A percentile compares a stretch with the other conserved stretches of the same genome.
phyloP scores from a whole-genome alignment of 2,329 filamentous ascomycete genomes.

The Apiospora aurea region DNA sequence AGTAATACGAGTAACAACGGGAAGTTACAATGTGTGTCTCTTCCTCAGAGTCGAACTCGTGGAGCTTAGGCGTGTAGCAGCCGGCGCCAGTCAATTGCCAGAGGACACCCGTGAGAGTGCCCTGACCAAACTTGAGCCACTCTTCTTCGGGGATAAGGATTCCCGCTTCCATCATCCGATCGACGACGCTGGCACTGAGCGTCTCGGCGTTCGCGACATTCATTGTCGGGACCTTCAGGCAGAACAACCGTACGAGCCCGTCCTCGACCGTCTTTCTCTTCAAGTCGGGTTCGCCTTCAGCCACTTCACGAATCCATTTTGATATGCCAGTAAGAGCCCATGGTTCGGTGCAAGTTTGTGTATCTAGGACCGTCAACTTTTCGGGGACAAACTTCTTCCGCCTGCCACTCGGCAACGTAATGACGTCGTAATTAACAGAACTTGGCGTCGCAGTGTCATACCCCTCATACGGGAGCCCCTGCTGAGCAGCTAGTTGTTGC shows the following conservation, averaged over 20 bases:
- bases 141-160: conserved; percentile 90
- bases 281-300: conserved; percentile 88
- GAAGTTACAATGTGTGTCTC: conserved; percentile 63
- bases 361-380: conserved; percentile 82
- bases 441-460: conserved; percentile 63
- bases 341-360: conserved; percentile 84
- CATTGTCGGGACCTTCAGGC: conserved; percentile 95
- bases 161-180: conserved; percentile 79
- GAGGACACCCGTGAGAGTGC: conserved; percentile 84
- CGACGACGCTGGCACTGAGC: conserved; percentile 78
- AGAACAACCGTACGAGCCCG: conserved; percentile 87
- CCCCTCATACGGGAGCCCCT: conserved; percentile 60
- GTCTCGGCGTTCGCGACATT: conserved; percentile 96
- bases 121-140: conserved; percentile 92
- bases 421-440: conserved; percentile 77
- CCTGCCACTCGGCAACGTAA: conserved; percentile 79
- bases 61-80: conserved; percentile 87
- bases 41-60: conserved; percentile 60
- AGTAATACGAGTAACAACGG: conserved; percentile 92
- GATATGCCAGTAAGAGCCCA: conserved; percentile 94
- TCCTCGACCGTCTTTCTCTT: conserved; percentile 86
- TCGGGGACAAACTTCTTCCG: conserved; percentile 85
- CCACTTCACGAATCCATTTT: conserved; percentile 85
- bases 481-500: conserved; percentile 58
- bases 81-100: conserved; percentile 92